Conservation (phyloP, 2,329 filamentous ascomycete species). For the Herpomyces periplanetae region DNA sequence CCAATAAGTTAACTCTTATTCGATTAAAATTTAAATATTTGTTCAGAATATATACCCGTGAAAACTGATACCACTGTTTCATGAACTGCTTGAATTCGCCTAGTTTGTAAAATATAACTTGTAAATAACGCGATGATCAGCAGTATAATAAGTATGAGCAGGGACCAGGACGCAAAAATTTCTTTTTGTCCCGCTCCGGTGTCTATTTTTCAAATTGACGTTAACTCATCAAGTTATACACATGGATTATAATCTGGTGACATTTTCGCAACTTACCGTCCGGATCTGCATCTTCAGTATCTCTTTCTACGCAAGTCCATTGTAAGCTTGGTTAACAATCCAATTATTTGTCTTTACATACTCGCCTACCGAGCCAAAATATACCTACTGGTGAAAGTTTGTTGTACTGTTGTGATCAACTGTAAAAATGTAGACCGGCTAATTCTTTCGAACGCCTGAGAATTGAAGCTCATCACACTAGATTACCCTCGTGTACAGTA, state of each 20-base stretch:
- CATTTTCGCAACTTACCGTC: slow-evolving; percentile 8
- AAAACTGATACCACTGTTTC: slow-evolving; percentile 97
- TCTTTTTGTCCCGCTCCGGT: slow-evolving; percentile 64
- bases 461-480: too few relatives aligned
- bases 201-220: slow-evolving; percentile 9
- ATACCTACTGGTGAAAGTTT: too few relatives aligned
- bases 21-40: too few relatives aligned
- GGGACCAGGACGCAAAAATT: slow-evolving; percentile 74
- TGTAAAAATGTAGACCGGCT: too few relatives aligned
- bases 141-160: slow-evolving; percentile 81
- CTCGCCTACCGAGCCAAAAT: too few relatives aligned
- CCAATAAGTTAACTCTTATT: too few relatives aligned
- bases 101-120: slow-evolving; percentile 81
- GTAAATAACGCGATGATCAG: slow-evolving; percentile 82
- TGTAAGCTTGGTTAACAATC: too few relatives aligned
- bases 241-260: background rate
- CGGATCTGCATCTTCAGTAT: slow-evolving; percentile 11
- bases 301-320: slow-evolving; percentile 8
- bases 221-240: slow-evolving; percentile 2
- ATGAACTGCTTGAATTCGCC: slow-evolving; percentile 84
- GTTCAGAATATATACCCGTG: slow-evolving; percentile 19
- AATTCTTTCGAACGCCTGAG: too few relatives aligned
- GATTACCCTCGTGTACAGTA: too few relatives aligned
- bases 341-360: too few relatives aligned
- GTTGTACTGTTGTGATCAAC: too few relatives aligned